These are phyloP conservation scores for Poteriospumella lacustris DNA, from an alignment of 108 stramenopile genomes.

Conservation along the genomic window DNA sequence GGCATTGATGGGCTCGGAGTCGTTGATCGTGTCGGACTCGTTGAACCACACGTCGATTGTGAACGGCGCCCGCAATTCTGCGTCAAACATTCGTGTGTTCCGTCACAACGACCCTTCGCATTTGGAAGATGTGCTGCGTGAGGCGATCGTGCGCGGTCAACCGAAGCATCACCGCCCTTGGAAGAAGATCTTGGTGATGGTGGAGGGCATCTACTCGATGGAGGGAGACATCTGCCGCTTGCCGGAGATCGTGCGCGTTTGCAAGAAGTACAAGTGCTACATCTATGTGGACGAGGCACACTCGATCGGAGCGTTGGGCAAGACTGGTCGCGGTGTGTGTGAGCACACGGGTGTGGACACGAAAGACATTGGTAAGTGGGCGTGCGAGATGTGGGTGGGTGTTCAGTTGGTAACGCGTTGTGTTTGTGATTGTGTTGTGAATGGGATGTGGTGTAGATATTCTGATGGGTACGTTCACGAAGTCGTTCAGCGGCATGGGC, in stretches of 20 bases:
- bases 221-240: conserved; percentile 96
- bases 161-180: conserved; percentile 92
- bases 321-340: conserved; percentile 85
- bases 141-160: conserved; percentile 86
- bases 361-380: conserved; percentile 65
- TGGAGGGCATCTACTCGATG: conserved; percentile 98
- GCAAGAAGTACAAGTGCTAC: conserved; percentile 66
- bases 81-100: conserved; percentile 92
- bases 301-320: conserved; percentile 94
- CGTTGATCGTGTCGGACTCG: conserved; percentile 83
- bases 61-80: conserved; percentile 87
- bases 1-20: conserved; percentile 71
- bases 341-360: conserved; percentile 93
- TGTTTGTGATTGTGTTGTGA: background rate
- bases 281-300: conserved; percentile 90
- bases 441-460: conserved; percentile 55
- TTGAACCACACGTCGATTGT: conserved; percentile 98
- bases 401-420: background rate
- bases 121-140: conserved; percentile 75
- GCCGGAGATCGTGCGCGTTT: conserved; percentile 75
- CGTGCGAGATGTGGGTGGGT: too few relatives aligned
- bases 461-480: conserved; percentile 99
- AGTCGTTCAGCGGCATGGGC: conserved; percentile 96
- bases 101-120: conserved; percentile 82
- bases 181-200: conserved; percentile 91